These are phyloP conservation scores for Cinchona pubescens DNA, from an alignment of 257 asterid species.

Conservation along the genomic window DNA sequence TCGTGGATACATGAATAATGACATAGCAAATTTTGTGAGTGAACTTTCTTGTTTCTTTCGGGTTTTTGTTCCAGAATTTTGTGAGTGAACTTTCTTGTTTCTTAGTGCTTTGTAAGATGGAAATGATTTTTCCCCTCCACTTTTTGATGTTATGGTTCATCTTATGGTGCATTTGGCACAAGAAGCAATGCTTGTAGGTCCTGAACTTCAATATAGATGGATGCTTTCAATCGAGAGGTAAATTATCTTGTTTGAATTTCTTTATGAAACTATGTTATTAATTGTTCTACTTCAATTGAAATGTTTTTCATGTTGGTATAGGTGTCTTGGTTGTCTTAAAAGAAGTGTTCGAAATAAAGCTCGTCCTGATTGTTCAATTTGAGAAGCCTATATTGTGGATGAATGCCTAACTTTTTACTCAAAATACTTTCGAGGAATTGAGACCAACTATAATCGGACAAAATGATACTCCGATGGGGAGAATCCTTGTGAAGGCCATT, in stretches of 20 bases:
- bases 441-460: background rate
- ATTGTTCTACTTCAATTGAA: background rate
- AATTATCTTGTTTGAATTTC: background rate
- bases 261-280: background rate
- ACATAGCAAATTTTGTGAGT: too few species aligned
- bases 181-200: background rate
- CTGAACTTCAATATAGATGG: background rate
- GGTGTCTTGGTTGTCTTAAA: background rate
- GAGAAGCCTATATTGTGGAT: background rate
- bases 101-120: background rate
- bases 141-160: conserved; percentile 10
- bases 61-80: background rate
- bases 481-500: too few species aligned
- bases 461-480: too few species aligned
- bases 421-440: background rate
- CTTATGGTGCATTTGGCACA: background rate
- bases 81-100: too few species aligned
- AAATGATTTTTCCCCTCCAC: background rate
- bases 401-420: background rate
- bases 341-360: background rate
- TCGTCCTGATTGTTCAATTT: background rate
- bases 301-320: background rate
- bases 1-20: background rate
- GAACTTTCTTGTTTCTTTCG: background rate
- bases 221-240: conserved; percentile 1